Evolutionary conservation across 108 stramenopile species (phyloP).

Genomic region (Nitzschia inconspicua): DNA sequence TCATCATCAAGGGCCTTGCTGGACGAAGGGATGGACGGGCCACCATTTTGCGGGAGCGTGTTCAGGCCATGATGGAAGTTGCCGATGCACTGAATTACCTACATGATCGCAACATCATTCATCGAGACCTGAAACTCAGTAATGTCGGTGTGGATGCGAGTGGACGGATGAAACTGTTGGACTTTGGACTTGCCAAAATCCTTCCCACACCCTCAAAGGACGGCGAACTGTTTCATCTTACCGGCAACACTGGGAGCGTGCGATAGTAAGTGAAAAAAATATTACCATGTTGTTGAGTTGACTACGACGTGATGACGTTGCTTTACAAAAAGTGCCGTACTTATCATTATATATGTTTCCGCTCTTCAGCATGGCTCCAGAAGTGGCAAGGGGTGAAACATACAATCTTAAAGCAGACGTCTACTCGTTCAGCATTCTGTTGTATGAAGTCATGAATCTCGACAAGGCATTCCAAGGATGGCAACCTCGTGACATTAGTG

Average conservation of each 20-base stretch:
- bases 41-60: constrained; percentile 10
- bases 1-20: not conserved
- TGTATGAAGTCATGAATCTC: constrained; percentile 39
- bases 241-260: constrained; percentile 21
- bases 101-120: constrained; percentile 19
- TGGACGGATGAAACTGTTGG: constrained; percentile 27
- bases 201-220: constrained; percentile 14
- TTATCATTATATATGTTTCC: too few relatives aligned
- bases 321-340: not conserved
- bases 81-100: constrained; percentile 29
- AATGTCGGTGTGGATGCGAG: constrained; percentile 28
- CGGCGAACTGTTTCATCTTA: constrained; percentile 28
- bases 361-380: constrained; percentile 58
- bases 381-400: constrained; percentile 33
- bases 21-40: not conserved
- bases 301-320: not conserved
- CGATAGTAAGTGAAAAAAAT: constrained; percentile 33
- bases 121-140: constrained; percentile 29
- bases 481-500: constrained; percentile 13
- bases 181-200: constrained; percentile 42
- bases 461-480: constrained; percentile 22
- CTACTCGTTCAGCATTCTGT: constrained; percentile 47
- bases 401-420: constrained; percentile 51
- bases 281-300: not conserved
- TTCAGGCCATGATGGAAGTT: constrained; percentile 6